A percentile compares a stretch with the other conserved stretches of the same genome.
phyloP scores from a whole-genome alignment of 2,329 filamentous ascomycete genomes.

The Aspergillus piperis region DNA sequence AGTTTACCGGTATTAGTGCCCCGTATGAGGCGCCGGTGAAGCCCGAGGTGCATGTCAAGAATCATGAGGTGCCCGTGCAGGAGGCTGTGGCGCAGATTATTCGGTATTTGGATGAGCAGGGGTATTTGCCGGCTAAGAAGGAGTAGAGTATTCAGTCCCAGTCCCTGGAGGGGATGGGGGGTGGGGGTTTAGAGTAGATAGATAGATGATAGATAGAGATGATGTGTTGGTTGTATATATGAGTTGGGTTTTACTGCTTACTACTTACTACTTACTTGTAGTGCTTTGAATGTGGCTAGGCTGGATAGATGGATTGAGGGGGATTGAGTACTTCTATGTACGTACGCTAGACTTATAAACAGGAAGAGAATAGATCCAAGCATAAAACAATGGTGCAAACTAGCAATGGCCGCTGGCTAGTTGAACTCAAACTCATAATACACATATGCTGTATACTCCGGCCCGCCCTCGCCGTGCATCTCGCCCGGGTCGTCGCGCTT shows the following conservation, averaged over 20 bases:
- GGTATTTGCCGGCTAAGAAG: constrained; percentile 54
- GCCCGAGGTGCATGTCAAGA: constrained; percentile 85
- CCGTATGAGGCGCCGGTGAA: constrained; percentile 89
- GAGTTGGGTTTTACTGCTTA: too few species aligned
- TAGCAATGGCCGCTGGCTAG: constrained; percentile 24
- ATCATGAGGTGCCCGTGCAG: constrained; percentile 78
- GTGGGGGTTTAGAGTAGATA: not conserved
- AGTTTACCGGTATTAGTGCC: constrained; percentile 93
- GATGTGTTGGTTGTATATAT: constrained; percentile 1
- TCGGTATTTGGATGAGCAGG: constrained; percentile 71
- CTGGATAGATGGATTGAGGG: too few species aligned
- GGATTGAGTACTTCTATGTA: constrained; percentile 9
- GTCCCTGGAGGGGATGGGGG: not conserved
- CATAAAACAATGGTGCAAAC: not conserved
- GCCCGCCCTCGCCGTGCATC: constrained; percentile 71
- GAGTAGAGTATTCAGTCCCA: constrained; percentile 27
- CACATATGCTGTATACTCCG: constrained; percentile 94
- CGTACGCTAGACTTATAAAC: constrained; percentile 19
- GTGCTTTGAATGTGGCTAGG: too few species aligned
- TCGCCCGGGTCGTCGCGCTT: constrained; percentile 90
- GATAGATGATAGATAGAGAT: constrained; percentile 8
- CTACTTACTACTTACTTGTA: too few species aligned
- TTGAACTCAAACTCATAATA: constrained; percentile 91
- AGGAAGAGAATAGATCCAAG: not conserved
- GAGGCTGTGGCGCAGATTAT: constrained; percentile 86